These are phyloP conservation scores for Fomitopsis schrenkii DNA, from an alignment of 1,284 basidiomycete species.

Conservation along the genomic window DNA sequence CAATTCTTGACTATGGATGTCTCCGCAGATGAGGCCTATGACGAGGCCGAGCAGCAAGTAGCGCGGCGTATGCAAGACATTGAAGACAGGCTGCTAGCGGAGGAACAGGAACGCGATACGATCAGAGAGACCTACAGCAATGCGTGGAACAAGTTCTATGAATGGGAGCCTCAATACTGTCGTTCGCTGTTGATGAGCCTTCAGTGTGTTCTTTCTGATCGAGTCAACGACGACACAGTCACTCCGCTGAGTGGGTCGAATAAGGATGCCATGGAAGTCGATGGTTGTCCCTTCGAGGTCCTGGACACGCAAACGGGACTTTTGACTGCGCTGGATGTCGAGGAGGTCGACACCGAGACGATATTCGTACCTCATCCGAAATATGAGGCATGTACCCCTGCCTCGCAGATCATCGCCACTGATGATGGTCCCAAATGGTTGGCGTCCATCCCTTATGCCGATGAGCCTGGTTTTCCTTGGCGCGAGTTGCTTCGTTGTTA, in stretches of 20 bases:
- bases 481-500: slow-evolving; percentile 10
- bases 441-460: slow-evolving; percentile 32
- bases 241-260: not conserved
- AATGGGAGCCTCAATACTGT: slow-evolving; percentile 26
- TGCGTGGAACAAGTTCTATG: slow-evolving; percentile 34
- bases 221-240: not conserved
- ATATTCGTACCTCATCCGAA: slow-evolving; percentile 14
- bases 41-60: not conserved
- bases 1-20: too few relatives aligned
- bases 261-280: not conserved
- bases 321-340: not conserved
- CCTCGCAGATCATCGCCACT: slow-evolving; percentile 18
- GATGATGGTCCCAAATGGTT: slow-evolving; percentile 5
- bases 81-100: not conserved
- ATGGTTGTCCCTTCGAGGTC: not conserved
- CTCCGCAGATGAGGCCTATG: not conserved
- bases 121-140: slow-evolving; percentile 18
- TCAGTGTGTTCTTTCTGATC: not conserved
- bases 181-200: slow-evolving; percentile 6
- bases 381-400: slow-evolving; percentile 34
- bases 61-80: not conserved
- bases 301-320: not conserved
- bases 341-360: not conserved
- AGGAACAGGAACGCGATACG: not conserved
- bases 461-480: slow-evolving; percentile 29